Evolutionary conservation across 2,329 filamentous ascomycete genomes (phyloP).

Genomic region (Colletotrichum sp.): DNA sequence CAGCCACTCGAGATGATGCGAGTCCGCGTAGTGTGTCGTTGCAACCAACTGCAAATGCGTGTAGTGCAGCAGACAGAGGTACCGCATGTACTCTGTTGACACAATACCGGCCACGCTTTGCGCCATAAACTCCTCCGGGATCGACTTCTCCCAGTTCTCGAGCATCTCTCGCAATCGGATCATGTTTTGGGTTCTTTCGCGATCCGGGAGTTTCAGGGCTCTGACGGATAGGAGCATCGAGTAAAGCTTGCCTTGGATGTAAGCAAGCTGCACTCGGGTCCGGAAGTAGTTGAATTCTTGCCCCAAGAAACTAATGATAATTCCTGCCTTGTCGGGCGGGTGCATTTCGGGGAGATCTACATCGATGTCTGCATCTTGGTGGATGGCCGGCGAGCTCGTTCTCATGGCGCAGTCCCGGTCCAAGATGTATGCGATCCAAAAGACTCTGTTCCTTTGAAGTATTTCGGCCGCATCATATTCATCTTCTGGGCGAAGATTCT

Average conservation of each 20-base stretch:
- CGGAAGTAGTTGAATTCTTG: slow-evolving; percentile 18
- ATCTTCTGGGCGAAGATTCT: neutral
- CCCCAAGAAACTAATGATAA: neutral
- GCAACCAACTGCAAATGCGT: slow-evolving; percentile 3
- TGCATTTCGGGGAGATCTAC: slow-evolving; percentile 2
- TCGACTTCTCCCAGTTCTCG: neutral
- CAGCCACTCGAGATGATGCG: slow-evolving; percentile 13
- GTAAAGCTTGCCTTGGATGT: slow-evolving; percentile 20
- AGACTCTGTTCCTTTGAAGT: slow-evolving; percentile 30
- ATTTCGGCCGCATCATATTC: slow-evolving; percentile 23
- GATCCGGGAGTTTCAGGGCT: neutral
- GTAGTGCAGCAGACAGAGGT: slow-evolving; percentile 8
- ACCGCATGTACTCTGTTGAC: neutral
- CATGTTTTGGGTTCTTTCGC: neutral
- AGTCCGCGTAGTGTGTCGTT: slow-evolving; percentile 4
- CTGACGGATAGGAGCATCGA: slow-evolving; percentile 1
- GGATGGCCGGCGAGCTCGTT: slow-evolving; percentile 9
- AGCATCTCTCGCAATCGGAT: neutral
- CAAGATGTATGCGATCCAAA: slow-evolving; percentile 35
- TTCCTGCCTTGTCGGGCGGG: neutral
- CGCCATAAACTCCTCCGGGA: slow-evolving; percentile 3
- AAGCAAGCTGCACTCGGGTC: slow-evolving; percentile 3
- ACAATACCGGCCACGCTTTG: neutral
- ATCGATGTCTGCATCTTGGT: slow-evolving; percentile 14
- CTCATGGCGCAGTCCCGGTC: slow-evolving; percentile 26